A percentile compares a stretch with the other conserved stretches of the same genome.
Evolutionary conservation across 2,329 filamentous ascomycete species (phyloP).

Genomic region (Xylariaceae sp.): DNA sequence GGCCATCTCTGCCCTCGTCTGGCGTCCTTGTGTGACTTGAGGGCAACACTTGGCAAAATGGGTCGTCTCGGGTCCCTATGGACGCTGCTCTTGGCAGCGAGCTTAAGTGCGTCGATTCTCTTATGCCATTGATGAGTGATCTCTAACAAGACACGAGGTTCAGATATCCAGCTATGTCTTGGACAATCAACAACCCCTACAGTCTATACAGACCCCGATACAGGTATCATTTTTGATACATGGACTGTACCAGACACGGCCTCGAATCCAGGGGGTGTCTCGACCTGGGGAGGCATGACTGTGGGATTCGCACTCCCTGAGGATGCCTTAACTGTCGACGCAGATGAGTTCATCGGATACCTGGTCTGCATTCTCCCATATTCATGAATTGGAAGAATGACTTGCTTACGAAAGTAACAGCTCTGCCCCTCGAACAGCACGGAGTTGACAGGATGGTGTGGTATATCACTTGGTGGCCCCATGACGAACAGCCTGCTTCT

Average conservation of each 20-base stretch:
- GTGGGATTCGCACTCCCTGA: constrained; percentile 52
- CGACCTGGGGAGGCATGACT: constrained; percentile 42
- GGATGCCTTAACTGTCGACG: constrained; percentile 42
- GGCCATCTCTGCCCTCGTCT: neutral
- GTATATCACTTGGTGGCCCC: constrained; percentile 49
- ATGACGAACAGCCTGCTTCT: constrained; percentile 57
- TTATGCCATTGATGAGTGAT: neutral
- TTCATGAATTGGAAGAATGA: neutral
- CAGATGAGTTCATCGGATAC: constrained; percentile 55
- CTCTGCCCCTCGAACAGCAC: constrained; percentile 41
- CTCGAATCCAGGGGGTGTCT: constrained; percentile 27
- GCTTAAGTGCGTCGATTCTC: constrained; percentile 19
- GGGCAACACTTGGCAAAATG: constrained; percentile 20
- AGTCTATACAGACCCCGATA: constrained; percentile 42
- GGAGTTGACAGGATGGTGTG: constrained; percentile 51
- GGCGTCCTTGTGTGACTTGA: constrained; percentile 7
- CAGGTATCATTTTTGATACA: constrained; percentile 50
- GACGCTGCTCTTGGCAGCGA: constrained; percentile 25
- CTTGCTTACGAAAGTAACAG: constrained; percentile 29
- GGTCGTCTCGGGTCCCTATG: constrained; percentile 21
- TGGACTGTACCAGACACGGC: constrained; percentile 37
- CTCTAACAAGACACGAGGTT: constrained; percentile 15
- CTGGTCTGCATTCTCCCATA: constrained; percentile 38
- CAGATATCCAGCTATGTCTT: constrained; percentile 26
- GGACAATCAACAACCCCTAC: constrained; percentile 25